Conservation (phyloP, 352 stramenopile genomes). For the Elongisporangium prolatum region DNA sequence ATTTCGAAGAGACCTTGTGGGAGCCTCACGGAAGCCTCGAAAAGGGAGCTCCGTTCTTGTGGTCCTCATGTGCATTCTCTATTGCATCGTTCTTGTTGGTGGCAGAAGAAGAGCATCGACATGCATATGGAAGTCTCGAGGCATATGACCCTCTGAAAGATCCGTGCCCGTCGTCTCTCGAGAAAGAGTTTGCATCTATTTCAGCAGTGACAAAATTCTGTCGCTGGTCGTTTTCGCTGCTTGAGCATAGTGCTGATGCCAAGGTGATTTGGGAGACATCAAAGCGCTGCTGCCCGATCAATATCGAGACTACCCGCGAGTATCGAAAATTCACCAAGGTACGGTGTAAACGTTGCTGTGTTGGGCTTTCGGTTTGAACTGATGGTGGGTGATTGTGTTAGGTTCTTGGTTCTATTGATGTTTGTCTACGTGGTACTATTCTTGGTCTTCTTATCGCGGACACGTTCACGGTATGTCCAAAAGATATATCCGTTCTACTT, state of each 20-base stretch:
- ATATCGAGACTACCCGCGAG: slow-evolving; percentile 81
- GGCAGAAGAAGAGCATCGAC: slow-evolving; percentile 52
- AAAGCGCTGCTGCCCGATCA: slow-evolving; percentile 81
- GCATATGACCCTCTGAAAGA: slow-evolving; percentile 57
- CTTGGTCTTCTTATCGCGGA: slow-evolving; percentile 80
- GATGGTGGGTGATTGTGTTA: slow-evolving; percentile 10
- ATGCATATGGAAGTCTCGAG: slow-evolving; percentile 5
- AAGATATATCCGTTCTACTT: slow-evolving; percentile 1
- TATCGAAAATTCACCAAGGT: slow-evolving; percentile 88
- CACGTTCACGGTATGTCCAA: slow-evolving; percentile 62
- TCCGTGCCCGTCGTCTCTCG: slow-evolving; percentile 51
- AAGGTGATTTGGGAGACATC: slow-evolving; percentile 88
- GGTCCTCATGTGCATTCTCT: slow-evolving; percentile 79
- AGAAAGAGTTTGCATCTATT: slow-evolving; percentile 82
- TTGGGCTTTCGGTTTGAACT: not conserved
- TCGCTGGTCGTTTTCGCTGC: slow-evolving; percentile 81
- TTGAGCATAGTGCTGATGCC: slow-evolving; percentile 79
- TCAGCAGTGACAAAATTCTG: slow-evolving; percentile 80
- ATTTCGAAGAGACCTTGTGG: slow-evolving; percentile 86
- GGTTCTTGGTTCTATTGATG: slow-evolving; percentile 80
- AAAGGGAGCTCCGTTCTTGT: slow-evolving; percentile 81
- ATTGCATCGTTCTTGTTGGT: slow-evolving; percentile 73
- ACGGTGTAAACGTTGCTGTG: not conserved
- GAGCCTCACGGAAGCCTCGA: slow-evolving; percentile 83
- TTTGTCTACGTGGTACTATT: slow-evolving; percentile 77